Percentiles rank a stretch among this genome's conserved stretches.
Evolutionary conservation across 495 filamentous ascomycete species (phyloP).

Genomic region (Lasiosphaeria ovina): DNA sequence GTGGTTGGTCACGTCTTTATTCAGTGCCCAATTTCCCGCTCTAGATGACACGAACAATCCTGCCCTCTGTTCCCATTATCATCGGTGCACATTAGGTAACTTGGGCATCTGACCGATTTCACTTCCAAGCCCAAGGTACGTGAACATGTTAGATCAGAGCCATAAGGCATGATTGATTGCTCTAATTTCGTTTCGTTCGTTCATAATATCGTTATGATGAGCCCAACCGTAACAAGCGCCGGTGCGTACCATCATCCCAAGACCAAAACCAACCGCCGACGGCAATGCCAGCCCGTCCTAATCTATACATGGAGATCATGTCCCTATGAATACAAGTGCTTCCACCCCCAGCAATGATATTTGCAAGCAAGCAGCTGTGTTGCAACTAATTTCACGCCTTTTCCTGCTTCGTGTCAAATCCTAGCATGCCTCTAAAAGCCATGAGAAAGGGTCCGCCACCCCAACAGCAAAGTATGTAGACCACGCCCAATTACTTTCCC

Average conservation of each 20-base stretch:
- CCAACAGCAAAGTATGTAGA: no score
- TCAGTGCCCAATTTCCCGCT: no score
- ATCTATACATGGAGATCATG: slow-evolving; percentile 3
- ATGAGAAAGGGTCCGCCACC: no score
- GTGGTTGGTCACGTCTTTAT: no score
- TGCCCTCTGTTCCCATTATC: no score
- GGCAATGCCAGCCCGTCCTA: slow-evolving; percentile 9
- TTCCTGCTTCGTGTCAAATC: background rate
- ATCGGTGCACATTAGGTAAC: no score
- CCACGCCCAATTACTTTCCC: no score
- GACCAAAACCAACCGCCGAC: background rate
- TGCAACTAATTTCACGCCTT: background rate
- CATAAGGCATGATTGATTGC: slow-evolving; percentile 1
- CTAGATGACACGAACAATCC: no score
- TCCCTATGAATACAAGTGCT: slow-evolving; percentile 1
- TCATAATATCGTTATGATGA: slow-evolving; percentile 11
- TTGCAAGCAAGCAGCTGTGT: background rate
- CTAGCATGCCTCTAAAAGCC: background rate
- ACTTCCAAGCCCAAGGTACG: no score
- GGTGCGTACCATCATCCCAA: background rate
- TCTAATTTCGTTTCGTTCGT: slow-evolving; percentile 8
- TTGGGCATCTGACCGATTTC: no score
- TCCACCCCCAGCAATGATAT: slow-evolving; percentile 1
- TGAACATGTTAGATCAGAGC: background rate
- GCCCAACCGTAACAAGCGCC: background rate